Evolutionary conservation across 2,329 filamentous ascomycete genomes (phyloP), one percentile per base, ranked within the genome.

Genomic region (Juglanconis oblonga): DNA sequence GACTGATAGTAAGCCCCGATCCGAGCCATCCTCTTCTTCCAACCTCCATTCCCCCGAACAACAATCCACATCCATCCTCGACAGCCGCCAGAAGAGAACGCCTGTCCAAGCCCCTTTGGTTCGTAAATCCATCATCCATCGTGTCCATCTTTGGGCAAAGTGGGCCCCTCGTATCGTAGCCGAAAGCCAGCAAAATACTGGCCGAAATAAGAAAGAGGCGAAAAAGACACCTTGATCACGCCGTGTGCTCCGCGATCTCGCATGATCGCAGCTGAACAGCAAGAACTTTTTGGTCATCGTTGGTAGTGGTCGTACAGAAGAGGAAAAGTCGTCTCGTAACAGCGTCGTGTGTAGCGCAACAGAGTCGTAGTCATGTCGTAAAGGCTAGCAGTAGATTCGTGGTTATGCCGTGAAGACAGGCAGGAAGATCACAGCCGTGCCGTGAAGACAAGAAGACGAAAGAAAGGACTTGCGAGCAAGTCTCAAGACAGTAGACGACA

Each of bases 401-500:
- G 5, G 40, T 3, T 5, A 3, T 42, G 40, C 3, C 40, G 17
- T 47, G 13, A 29, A 38, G 44, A 51, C 40, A 31, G 31, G 50
- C 24, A 50, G 45, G 9, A 35, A 36, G 13, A 49, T 51, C 38
- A 6, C 48, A 49, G 49, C 42, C 48, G 68, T 68, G 65, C 62
- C 66, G 59, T 52, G 58, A 58, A 52, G 69, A 62, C 57, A 66
- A 62, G 63, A 66, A 66, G 59, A 59, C 64, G 59, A 60, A 66
- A 68, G 69, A 65, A 54, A 48, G 48, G 42, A 60, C 51, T 44
- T 40, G 38, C 63, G 67, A 56, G 66, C 62, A 59, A 65, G 67
- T 62, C 63, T 65, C 62, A 67, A 71, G 67, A 66, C 72, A 72
- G 67, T 67, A 62, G 57, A 65, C 64, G 64, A 62, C 64, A 67